A percentile compares a stretch with the other conserved stretches of the same genome.
These are phyloP conservation scores for Rhynchosporium agropyri DNA, from an alignment of 2,329 filamentous ascomycete species.

Conservation along the genomic window DNA sequence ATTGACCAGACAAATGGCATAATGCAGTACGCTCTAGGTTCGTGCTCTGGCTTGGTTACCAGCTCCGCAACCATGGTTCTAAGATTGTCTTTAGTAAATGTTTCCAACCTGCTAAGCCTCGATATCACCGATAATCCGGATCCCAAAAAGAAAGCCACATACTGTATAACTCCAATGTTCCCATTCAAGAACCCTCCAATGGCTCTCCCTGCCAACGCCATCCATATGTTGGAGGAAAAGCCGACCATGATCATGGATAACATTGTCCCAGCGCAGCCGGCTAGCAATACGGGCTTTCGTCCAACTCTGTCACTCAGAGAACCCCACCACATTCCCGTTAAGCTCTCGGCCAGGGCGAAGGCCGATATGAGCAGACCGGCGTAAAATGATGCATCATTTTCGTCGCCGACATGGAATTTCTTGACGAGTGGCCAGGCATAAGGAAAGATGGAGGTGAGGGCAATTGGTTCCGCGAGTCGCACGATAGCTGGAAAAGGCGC, in stretches of 20 bases:
- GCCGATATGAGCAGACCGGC: conserved; percentile 86
- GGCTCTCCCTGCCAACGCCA: conserved; percentile 75
- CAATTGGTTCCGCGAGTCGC: conserved; percentile 88
- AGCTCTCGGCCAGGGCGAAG: conserved; percentile 79
- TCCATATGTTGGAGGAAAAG: conserved; percentile 79
- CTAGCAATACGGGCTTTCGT: conserved; percentile 80
- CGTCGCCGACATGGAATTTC: conserved; percentile 70
- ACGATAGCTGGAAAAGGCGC: conserved; percentile 62
- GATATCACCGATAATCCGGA: no score
- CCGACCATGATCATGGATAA: conserved; percentile 82
- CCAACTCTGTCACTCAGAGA: conserved; percentile 79
- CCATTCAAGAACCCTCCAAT: conserved; percentile 85
- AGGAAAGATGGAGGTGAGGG: conserved; percentile 89
- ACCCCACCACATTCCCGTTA: conserved; percentile 90
- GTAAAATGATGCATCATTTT: conserved; percentile 81
- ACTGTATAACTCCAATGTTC: conserved; percentile 78
- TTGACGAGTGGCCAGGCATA: conserved; percentile 87
- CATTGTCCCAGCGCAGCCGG: conserved; percentile 82
- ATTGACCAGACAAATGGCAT: conserved; percentile 96
- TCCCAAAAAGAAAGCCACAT: no score
- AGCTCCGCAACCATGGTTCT: conserved; percentile 86
- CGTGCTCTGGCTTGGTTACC: conserved; percentile 80
- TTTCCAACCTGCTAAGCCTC: no score
- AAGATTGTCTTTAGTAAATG: no score
- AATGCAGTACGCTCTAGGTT: conserved; percentile 83